Conservation (phyloP, 2,329 filamentous ascomycete species). For the Fusarium pilosicola region DNA sequence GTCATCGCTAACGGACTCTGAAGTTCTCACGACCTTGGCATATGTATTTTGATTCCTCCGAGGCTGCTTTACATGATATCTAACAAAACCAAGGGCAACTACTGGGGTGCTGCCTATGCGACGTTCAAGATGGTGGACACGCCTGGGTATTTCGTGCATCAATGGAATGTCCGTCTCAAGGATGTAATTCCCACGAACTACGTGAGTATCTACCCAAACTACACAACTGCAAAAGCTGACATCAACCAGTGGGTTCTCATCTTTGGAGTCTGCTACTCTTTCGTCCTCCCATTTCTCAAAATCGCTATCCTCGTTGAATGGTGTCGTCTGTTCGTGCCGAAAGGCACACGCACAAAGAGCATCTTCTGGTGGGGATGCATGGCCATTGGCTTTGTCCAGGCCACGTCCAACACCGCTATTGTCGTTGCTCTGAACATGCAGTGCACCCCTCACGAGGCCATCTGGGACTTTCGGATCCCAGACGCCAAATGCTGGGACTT, state of each 20-base stretch:
- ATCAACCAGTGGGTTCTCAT: slow-evolving; percentile 46
- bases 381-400: slow-evolving; percentile 46
- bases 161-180: slow-evolving; percentile 46
- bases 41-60: neutral
- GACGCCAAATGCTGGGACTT: slow-evolving; percentile 7
- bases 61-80: fast-evolving
- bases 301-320: slow-evolving; percentile 56
- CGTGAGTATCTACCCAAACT: neutral
- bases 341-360: slow-evolving; percentile 28
- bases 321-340: slow-evolving; percentile 50
- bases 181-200: slow-evolving; percentile 42
- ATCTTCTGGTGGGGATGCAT: slow-evolving; percentile 51
- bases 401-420: slow-evolving; percentile 11
- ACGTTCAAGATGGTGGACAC: slow-evolving; percentile 40
- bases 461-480: neutral
- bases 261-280: slow-evolving; percentile 50
- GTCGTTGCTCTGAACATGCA: slow-evolving; percentile 7
- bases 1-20: neutral
- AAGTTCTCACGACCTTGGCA: slow-evolving; percentile 4
- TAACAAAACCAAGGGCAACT: slow-evolving; percentile 1
- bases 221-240: neutral
- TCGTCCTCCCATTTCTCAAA: slow-evolving; percentile 53
- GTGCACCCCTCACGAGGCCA: slow-evolving; percentile 4
- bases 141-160: slow-evolving; percentile 51
- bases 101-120: slow-evolving; percentile 37